Evolutionary conservation across 2,329 filamentous ascomycete species (phyloP), one percentile per base, ranked within the genome.

Genomic region (Triangularia setosa): DNA sequence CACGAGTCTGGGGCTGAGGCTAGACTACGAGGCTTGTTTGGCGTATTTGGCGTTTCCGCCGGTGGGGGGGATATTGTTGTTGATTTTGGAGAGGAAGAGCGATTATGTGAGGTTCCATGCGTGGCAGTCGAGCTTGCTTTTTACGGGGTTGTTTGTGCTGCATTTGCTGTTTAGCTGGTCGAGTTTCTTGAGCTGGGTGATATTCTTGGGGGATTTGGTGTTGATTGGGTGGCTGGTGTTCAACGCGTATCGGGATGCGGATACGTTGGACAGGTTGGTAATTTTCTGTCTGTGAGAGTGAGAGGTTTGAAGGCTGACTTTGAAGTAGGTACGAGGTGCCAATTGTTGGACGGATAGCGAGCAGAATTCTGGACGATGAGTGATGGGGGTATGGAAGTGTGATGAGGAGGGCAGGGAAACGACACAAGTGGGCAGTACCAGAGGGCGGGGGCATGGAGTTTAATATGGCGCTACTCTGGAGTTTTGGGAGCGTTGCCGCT

Each of bases 41-140:
- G 94, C 95, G 60, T 99, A 99, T 76, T 75, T 97, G 67, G 81
- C 90, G 58, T 79, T 96, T 14, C 95, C 95, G 67, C 95, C 95
- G 1, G 83, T 93, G 0, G 95, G 94, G 2, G 91, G 90, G 2
- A 91, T 97, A 25, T 76, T 97, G 69, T 78, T 99, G 71, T 78
- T 99, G 69, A 85, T 98, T 54, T 75, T 94, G 68, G 95, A 99
- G 83, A 87, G 93, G 74, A 95, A 97, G 81, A 97, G 93, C 74
- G 95, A 99, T 79, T 99, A 97, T 77, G 95, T 99, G 64, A 86
- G 95, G 68, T 98, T 98, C 71, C 95, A 99, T 77, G 95, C 95
- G 7, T 99, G 95, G 94, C 95, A 99, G 78, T 91, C 90, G 6
- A 89, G 90, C 68, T 81, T 97, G 72, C 77, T 96, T 2, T 97